Evolutionary conservation across 176 grass and related monocot genomes (phyloP).

Genomic region (Eleusine indica): DNA sequence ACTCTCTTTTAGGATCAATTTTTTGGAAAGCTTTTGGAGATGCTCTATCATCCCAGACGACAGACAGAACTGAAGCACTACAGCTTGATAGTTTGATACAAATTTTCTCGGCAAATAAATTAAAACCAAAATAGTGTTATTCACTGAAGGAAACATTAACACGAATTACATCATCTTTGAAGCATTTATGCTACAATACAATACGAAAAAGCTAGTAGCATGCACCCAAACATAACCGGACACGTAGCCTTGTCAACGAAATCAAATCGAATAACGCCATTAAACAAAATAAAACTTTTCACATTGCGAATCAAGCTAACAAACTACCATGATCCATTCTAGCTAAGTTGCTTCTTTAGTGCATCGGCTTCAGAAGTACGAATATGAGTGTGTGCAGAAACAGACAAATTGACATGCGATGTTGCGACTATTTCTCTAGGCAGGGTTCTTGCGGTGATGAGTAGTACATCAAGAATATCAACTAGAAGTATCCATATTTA

Average conservation of each 20-base stretch:
- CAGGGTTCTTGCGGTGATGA: neutral
- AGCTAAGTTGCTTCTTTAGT: slow-evolving; percentile 11
- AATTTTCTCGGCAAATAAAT: slow-evolving; percentile 7
- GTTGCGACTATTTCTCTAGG: slow-evolving; percentile 14
- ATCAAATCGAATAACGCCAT: neutral
- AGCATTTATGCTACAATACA: slow-evolving; percentile 14
- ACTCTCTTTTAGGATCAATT: too few relatives aligned
- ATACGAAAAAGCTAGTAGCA: slow-evolving; percentile 8
- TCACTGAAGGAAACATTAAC: slow-evolving; percentile 14
- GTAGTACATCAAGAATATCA: slow-evolving; percentile 6
- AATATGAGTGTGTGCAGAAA: neutral
- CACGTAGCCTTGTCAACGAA: neutral
- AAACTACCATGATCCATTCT: slow-evolving; percentile 14
- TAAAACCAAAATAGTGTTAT: slow-evolving; percentile 14
- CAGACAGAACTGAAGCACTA: slow-evolving; percentile 22
- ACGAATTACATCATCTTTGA: neutral
- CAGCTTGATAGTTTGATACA: slow-evolving; percentile 6
- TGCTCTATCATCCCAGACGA: neutral
- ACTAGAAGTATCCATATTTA: slow-evolving; percentile 2
- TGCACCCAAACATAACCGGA: neutral
- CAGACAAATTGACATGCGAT: neutral
- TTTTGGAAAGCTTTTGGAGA: too few relatives aligned
- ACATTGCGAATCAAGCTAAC: slow-evolving; percentile 4
- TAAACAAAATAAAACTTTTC: neutral
- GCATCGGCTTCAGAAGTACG: slow-evolving; percentile 2